phyloP scores from a whole-genome alignment of 176 grass and related monocot genomes.

The Microstegium vimineum region DNA sequence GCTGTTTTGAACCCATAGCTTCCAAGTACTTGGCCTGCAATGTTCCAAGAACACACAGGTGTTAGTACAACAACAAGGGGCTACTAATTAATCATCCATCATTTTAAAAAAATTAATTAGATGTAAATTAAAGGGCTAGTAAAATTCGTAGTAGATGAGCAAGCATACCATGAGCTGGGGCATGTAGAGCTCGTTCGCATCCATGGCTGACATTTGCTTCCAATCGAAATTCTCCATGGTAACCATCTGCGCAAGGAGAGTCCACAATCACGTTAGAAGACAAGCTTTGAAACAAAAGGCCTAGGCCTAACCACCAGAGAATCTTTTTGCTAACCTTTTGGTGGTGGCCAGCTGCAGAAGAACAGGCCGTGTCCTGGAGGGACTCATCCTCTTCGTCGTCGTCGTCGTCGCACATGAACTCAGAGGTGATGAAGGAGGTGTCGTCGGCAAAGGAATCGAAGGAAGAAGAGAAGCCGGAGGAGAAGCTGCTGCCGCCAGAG shows the following conservation, averaged over 20 bases:
- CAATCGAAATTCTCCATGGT: slow-evolving; percentile 21
- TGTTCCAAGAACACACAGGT: slow-evolving; percentile 11
- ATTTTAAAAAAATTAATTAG: background rate
- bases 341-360: slow-evolving; percentile 28
- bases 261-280: background rate
- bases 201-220: slow-evolving; percentile 25
- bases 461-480: slow-evolving; percentile 39
- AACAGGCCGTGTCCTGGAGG: slow-evolving; percentile 64
- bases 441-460: slow-evolving; percentile 16
- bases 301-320: background rate
- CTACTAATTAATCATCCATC: background rate
- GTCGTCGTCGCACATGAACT: slow-evolving; percentile 33
- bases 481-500: slow-evolving; percentile 34
- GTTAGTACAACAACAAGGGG: slow-evolving; percentile 26
- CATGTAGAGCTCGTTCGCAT: slow-evolving; percentile 28
- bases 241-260: slow-evolving; percentile 19
- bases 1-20: slow-evolving; percentile 21
- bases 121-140: background rate
- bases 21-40: slow-evolving; percentile 43
- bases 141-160: too few species aligned
- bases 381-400: slow-evolving; percentile 28
- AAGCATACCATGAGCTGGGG: slow-evolving; percentile 20
- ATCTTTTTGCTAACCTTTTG: slow-evolving; percentile 36
- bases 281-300: background rate
- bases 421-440: slow-evolving; percentile 40